A percentile compares a stretch with the other conserved stretches of the same genome.
Conservation (phyloP, 176 grass and related monocot genomes). For the Phoenix roebelenii region DNA sequence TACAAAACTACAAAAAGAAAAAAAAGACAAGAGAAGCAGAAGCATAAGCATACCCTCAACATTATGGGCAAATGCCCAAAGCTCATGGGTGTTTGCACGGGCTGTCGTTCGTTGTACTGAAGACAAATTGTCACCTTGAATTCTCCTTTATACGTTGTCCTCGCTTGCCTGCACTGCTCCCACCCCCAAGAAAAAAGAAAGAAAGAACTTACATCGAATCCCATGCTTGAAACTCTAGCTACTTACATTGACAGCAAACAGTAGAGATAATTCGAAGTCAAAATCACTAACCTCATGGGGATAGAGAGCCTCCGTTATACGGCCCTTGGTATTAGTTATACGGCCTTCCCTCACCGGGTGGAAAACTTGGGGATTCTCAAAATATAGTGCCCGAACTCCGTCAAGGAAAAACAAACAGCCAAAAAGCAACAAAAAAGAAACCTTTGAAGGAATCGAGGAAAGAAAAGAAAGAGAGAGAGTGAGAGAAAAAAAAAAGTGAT, state of each 20-base stretch:
- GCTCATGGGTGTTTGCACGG: conserved; percentile 41
- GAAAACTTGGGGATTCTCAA: conserved; percentile 47
- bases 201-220: background rate
- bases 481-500: background rate
- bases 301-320: conserved; percentile 32
- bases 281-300: conserved; percentile 50
- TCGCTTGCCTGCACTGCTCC: conserved; percentile 68
- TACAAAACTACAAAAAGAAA: background rate
- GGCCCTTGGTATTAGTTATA: conserved; percentile 9
- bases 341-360: conserved; percentile 37
- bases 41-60: conserved; percentile 55
- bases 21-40: conserved; percentile 6
- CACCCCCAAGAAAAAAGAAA: conserved; percentile 3
- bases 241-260: conserved; percentile 9
- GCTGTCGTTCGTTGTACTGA: conserved; percentile 42
- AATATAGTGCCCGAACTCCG: conserved; percentile 42
- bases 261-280: background rate
- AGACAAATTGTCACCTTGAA: conserved; percentile 43
- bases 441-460: too few relatives aligned
- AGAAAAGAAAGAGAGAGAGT: background rate
- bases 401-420: conserved; percentile 25
- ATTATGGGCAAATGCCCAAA: conserved; percentile 90
- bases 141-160: conserved; percentile 57
- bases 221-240: conserved; percentile 9
- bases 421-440: background rate